Evolutionary conservation across 768 basidiomycete genomes (phyloP), one percentile per base, ranked within the genome.

Genomic region (Tulasnella sp.): DNA sequence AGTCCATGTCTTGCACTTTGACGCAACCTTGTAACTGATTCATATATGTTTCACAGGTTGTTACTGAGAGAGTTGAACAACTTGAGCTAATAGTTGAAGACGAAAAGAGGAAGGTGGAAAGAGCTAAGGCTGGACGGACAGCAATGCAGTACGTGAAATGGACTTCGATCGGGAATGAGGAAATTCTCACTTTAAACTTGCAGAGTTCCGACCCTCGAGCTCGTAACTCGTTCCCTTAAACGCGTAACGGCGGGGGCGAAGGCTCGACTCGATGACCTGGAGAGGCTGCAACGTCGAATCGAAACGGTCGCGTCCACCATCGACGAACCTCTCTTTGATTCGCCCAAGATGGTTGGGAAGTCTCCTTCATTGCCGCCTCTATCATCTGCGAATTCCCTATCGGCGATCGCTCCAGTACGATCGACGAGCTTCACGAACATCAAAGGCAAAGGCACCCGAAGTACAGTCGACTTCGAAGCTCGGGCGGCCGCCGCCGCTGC

Each of bases 141-240:
- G 84, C 85, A 3, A 83, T 95, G 77, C 89, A 88, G 93, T 92
- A 81, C 44, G 89, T 85, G 11, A 18, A 18, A 10, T 61, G 9
- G 6, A 29, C 7, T 42, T 13, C 10, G n/a, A 61, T n/a, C 57
- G 11, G 5, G 6, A 23, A 61, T 13, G 57, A 29, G 29, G 9
- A 61, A 29, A 61, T 32, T 29, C 29, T 61, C 18, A 61, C 57
- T 13, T 13, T 3, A 78, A 32, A 70, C 7, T n/a, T 2, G 20
- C 69, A 96, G 95, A 80, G 88, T 94, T 6, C 95, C 95, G 0
- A 90, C 93, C 9, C 84, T 98, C 73, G 96, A 96, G 81, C 91
- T 92, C 0, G 89, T 97, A 82, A 91, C 92, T 81, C 89, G 93
- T 42, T 92, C 94, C 0, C 92, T 93, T 81, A 90, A 92, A 57